These are phyloP conservation scores for Fusarium verticillioides DNA, from an alignment of 2,329 filamentous ascomycete genomes.

Conservation along the genomic window DNA sequence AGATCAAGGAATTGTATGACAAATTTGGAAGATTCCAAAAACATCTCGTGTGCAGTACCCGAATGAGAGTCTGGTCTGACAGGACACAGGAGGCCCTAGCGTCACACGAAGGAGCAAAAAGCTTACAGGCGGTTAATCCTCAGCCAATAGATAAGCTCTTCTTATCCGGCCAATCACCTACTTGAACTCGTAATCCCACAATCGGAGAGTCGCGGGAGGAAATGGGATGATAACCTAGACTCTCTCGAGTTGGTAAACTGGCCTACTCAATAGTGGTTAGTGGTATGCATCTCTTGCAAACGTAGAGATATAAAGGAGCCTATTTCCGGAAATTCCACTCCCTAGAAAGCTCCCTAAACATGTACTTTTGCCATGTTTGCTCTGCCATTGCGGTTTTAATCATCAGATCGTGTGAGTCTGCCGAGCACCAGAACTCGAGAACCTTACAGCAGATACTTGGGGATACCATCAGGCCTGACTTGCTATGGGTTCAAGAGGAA, in stretches of 20 bases:
- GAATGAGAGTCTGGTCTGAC: neutral
- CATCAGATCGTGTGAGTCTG: too few relatives aligned
- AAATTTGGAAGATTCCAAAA: neutral
- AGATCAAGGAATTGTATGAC: neutral
- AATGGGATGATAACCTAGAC: neutral
- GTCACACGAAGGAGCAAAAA: neutral
- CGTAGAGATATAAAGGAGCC: neutral
- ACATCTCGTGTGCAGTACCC: neutral
- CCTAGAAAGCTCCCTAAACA: accelerated
- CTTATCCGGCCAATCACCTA: neutral
- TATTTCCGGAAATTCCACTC: too few relatives aligned
- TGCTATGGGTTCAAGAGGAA: too few relatives aligned
- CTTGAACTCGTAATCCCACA: neutral
- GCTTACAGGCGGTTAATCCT: accelerated
- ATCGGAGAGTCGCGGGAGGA: neutral
- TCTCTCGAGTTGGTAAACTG: too few relatives aligned
- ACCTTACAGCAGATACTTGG: accelerated
- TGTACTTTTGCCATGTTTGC: neutral
- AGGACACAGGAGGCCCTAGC: neutral
- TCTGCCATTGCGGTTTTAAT: too few relatives aligned
- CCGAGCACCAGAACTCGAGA: too few relatives aligned
- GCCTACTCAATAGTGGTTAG: too few relatives aligned
- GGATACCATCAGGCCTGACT: accelerated
- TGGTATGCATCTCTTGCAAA: accelerated
- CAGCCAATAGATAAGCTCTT: neutral